Conservation (phyloP, 768 basidiomycete genomes). For the Udeniomyces megalosporus region DNA sequence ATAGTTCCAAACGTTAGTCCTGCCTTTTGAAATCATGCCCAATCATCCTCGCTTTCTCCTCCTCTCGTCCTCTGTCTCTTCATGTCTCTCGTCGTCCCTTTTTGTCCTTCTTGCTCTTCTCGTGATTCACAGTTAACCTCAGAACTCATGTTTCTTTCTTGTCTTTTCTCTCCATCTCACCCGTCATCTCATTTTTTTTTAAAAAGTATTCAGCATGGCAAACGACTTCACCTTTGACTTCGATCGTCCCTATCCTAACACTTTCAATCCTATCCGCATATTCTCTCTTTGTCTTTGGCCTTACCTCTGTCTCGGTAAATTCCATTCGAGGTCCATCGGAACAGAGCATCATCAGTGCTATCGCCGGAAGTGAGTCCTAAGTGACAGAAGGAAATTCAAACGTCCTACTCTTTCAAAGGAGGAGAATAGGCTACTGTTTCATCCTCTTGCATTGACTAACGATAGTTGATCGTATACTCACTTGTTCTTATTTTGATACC, state of each 20-base stretch:
- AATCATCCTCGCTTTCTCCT: too few relatives aligned
- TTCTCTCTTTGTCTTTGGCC: constrained; percentile 1
- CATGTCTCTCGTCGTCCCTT: neutral
- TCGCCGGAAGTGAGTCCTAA: neutral
- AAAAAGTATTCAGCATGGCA: constrained; percentile 6
- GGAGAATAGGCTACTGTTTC: too few relatives aligned
- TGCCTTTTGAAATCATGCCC: neutral
- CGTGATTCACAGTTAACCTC: too few relatives aligned
- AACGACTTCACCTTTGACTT: neutral
- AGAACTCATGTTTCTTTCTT: too few relatives aligned
- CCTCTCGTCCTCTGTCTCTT: neutral
- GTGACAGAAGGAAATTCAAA: too few relatives aligned
- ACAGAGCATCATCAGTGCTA: neutral
- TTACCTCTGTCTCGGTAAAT: neutral
- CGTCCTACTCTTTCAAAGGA: too few relatives aligned
- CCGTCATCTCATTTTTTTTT: neutral
- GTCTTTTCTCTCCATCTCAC: neutral
- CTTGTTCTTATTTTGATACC: too few relatives aligned
- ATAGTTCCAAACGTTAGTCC: constrained; percentile 1
- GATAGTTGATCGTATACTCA: too few relatives aligned
- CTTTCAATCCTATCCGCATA: constrained; percentile 2
- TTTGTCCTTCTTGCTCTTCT: too few relatives aligned
- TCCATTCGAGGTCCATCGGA: neutral
- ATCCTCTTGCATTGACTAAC: too few relatives aligned
- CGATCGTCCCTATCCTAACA: constrained; percentile 9